These are phyloP conservation scores for Lepidium aucheri DNA, from an alignment of 345 rosid genomes.

Conservation along the genomic window DNA sequence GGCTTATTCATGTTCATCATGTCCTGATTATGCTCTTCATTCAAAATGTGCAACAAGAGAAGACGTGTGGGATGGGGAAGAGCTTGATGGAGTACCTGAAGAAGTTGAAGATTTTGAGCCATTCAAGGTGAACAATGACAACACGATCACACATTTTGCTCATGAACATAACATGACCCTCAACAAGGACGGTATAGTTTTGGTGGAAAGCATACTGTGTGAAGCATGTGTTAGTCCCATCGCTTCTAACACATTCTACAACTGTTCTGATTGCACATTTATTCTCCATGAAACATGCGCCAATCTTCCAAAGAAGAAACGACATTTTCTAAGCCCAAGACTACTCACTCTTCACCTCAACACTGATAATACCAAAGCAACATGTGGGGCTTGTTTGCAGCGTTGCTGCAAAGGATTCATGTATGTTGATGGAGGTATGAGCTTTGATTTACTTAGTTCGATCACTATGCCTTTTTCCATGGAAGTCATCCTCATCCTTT, in stretches of 20 bases:
- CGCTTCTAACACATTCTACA: background rate
- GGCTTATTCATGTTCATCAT: background rate
- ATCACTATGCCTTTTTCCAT: background rate
- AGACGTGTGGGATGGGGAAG: background rate
- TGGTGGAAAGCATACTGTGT: background rate
- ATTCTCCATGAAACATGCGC: background rate
- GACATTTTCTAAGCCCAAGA: background rate
- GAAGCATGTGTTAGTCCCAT: background rate
- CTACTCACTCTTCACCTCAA: too few relatives aligned
- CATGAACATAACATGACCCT: conserved; percentile 1
- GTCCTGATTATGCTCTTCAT: background rate
- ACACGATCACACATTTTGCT: conserved; percentile 2
- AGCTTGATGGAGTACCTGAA: background rate
- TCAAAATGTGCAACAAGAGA: background rate
- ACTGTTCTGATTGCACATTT: background rate
- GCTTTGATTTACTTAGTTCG: background rate
- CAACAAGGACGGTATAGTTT: background rate
- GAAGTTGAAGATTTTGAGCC: background rate
- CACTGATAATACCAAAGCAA: too few relatives aligned
- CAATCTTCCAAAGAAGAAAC: background rate
- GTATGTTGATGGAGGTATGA: background rate
- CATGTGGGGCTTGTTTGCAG: background rate
- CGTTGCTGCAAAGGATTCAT: background rate
- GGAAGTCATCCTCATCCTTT: background rate
- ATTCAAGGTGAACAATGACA: background rate